phyloP scores from a whole-genome alignment of 331 rosid species.

The Malus hybrid region DNA sequence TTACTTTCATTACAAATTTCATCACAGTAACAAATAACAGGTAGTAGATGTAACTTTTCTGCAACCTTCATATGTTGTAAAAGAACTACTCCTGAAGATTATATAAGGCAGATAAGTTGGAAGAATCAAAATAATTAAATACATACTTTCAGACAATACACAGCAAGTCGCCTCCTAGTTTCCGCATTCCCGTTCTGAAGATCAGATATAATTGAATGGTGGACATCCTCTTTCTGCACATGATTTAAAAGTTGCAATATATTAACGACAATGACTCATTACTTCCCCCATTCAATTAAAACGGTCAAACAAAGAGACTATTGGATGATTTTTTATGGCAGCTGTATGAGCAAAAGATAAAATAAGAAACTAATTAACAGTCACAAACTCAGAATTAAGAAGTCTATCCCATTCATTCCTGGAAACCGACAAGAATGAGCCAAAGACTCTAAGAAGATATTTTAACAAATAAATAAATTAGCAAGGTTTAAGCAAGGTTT shows the following conservation, averaged over 20 bases:
- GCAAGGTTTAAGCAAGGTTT: background rate
- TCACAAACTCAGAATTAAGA: background rate
- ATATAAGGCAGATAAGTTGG: constrained; percentile 4
- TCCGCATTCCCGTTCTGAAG: constrained; percentile 97
- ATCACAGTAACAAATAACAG: background rate
- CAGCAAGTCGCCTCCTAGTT: constrained; percentile 97
- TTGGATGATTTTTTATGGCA: background rate
- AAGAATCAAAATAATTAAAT: constrained; percentile 18
- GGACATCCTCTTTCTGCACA: constrained; percentile 94
- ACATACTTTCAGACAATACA: constrained; percentile 87
- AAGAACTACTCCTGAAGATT: background rate
- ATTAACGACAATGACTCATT: constrained; percentile 10
- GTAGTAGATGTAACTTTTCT: background rate
- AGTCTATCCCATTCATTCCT: background rate
- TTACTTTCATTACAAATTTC: background rate
- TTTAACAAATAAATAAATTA: background rate
- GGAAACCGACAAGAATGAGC: background rate
- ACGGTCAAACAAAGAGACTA: background rate
- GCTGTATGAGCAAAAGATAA: background rate
- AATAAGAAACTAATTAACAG: background rate
- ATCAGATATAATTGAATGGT: constrained; percentile 95
- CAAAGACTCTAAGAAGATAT: background rate
- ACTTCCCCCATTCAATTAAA: background rate
- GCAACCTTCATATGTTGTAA: background rate
- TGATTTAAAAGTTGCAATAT: constrained; percentile 10